Conservation (phyloP, 2,329 filamentous ascomycete species). For the Hawksworthiomyces lignivorus region DNA sequence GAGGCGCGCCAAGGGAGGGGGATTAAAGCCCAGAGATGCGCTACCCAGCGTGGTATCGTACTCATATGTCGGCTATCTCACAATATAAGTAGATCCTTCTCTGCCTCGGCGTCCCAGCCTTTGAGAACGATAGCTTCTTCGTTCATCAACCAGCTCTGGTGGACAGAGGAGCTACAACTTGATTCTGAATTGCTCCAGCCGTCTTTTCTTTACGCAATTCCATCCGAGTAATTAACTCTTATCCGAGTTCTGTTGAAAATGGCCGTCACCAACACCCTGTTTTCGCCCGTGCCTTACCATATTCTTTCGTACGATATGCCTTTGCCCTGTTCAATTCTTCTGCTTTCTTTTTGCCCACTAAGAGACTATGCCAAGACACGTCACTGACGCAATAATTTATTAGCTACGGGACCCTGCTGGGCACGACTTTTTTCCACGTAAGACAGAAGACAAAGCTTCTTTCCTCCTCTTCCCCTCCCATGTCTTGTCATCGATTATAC, state of each 20-base stretch:
- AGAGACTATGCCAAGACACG: background rate
- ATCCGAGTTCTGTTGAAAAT: slow-evolving; percentile 31
- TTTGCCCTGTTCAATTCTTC: background rate
- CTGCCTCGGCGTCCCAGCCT: too few species aligned
- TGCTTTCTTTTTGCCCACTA: slow-evolving; percentile 1
- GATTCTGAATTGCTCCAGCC: background rate
- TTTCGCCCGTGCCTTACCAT: slow-evolving; percentile 65
- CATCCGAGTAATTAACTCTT: too few species aligned
- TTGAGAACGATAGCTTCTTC: too few species aligned
- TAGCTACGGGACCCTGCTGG: slow-evolving; percentile 83
- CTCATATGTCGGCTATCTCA: too few species aligned
- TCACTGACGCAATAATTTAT: slow-evolving; percentile 2
- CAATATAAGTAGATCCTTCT: too few species aligned
- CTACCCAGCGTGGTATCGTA: too few species aligned
- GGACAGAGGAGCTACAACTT: too few species aligned
- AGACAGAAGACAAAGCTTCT: slow-evolving; percentile 7
- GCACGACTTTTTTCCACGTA: slow-evolving; percentile 80
- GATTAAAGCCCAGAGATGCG: too few species aligned
- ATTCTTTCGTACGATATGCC: slow-evolving; percentile 54
- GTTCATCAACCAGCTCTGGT: too few species aligned
- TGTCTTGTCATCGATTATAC: background rate
- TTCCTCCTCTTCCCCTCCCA: background rate
- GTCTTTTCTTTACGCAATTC: background rate
- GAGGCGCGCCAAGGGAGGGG: too few species aligned
- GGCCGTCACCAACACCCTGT: slow-evolving; percentile 42